phyloP scores from a whole-genome alignment of 1,284 basidiomycete species.

The Xanthoconium separans region DNA sequence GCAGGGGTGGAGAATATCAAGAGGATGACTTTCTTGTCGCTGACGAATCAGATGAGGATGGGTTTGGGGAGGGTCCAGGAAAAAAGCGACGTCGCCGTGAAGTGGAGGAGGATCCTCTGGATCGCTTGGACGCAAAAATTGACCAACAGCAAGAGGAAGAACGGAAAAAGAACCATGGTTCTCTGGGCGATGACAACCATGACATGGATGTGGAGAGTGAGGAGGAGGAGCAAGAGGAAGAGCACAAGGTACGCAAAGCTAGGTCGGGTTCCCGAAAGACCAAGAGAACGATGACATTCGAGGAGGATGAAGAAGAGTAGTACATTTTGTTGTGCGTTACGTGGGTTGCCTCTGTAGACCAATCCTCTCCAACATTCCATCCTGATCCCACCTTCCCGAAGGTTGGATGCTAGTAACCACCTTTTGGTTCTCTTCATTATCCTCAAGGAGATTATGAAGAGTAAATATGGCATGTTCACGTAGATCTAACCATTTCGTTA shows the following conservation, averaged over 20 bases:
- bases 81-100: slow-evolving; percentile 42
- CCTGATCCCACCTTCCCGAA: slow-evolving; percentile 53
- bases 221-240: slow-evolving; percentile 56
- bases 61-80: slow-evolving; percentile 33
- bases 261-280: slow-evolving; percentile 46
- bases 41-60: slow-evolving; percentile 70
- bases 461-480: slow-evolving; percentile 88
- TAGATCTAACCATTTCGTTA: slow-evolving; percentile 54
- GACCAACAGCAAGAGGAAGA: slow-evolving; percentile 51
- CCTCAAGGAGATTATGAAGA: slow-evolving; percentile 72
- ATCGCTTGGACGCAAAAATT: slow-evolving; percentile 66
- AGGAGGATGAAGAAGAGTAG: slow-evolving; percentile 53
- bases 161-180: slow-evolving; percentile 28
- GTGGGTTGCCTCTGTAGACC: slow-evolving; percentile 3
- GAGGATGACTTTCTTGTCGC: slow-evolving; percentile 82
- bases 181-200: slow-evolving; percentile 35
- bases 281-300: slow-evolving; percentile 54
- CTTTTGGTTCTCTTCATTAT: slow-evolving; percentile 77
- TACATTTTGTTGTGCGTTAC: not conserved
- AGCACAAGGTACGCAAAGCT: slow-evolving; percentile 57
- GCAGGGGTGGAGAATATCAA: slow-evolving; percentile 65
- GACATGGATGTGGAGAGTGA: slow-evolving; percentile 78
- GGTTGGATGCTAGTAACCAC: slow-evolving; percentile 75
- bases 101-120: slow-evolving; percentile 55
- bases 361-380: slow-evolving; percentile 46